These are phyloP conservation scores for Apiospora pterosperma DNA, from an alignment of 2,329 filamentous ascomycete genomes.

Conservation along the genomic window DNA sequence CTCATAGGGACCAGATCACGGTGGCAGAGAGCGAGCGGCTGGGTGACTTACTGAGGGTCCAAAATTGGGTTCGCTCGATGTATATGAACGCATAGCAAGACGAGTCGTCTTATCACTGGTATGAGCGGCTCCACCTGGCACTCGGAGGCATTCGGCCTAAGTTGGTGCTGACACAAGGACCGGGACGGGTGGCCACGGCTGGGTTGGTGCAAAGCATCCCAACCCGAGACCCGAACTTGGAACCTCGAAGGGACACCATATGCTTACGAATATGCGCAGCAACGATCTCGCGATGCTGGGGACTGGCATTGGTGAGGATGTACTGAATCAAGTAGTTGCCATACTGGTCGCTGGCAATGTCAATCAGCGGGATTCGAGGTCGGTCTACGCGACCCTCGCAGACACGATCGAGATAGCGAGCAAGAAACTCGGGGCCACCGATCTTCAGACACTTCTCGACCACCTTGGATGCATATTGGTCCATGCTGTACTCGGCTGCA, in stretches of 20 bases:
- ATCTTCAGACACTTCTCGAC: slow-evolving; percentile 99
- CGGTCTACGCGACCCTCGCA: slow-evolving; percentile 88
- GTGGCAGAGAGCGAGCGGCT: background rate
- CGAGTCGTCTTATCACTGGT: slow-evolving; percentile 42
- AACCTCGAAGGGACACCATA: slow-evolving; percentile 97
- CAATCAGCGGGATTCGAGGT: slow-evolving; percentile 93
- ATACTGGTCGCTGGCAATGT: slow-evolving; percentile 98
- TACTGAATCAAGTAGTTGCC: slow-evolving; percentile 98
- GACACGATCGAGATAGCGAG: slow-evolving; percentile 88
- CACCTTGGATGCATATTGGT: slow-evolving; percentile 98
- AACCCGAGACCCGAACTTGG: slow-evolving; percentile 96
- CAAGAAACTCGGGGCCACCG: slow-evolving; percentile 82
- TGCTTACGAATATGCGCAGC: slow-evolving; percentile 95
- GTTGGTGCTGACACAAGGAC: slow-evolving; percentile 71
- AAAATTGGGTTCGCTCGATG: background rate
- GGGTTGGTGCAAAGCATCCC: slow-evolving; percentile 99
- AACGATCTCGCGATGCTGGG: slow-evolving; percentile 89
- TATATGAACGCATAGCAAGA: background rate
- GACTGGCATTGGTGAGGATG: slow-evolving; percentile 83
- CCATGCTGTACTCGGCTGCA: slow-evolving; percentile 95
- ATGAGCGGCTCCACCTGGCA: slow-evolving; percentile 53
- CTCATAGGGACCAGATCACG: background rate
- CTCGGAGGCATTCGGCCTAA: slow-evolving; percentile 54
- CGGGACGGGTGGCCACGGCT: slow-evolving; percentile 81
- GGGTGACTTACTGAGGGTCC: background rate